Evolutionary conservation across 345 rosid species (phyloP).

Genomic region (Crucihimalaya himalaica): DNA sequence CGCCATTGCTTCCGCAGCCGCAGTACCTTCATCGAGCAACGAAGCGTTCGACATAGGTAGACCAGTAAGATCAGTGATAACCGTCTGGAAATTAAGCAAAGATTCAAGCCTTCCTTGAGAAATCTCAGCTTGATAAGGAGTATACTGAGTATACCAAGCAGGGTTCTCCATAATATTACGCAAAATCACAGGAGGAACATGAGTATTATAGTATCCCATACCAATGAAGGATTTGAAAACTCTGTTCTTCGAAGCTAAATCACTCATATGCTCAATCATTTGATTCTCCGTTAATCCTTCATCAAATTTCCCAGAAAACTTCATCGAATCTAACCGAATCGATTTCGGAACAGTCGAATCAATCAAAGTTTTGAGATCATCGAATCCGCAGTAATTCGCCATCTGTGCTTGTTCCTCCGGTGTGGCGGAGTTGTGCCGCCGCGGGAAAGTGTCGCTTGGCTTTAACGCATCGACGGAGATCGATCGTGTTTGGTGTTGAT

Average conservation of each 20-base stretch:
- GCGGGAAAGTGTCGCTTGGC: slow-evolving; percentile 72
- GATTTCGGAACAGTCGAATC: slow-evolving; percentile 90
- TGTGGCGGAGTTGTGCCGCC: slow-evolving; percentile 85
- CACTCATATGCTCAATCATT: slow-evolving; percentile 77
- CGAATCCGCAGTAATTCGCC: slow-evolving; percentile 71
- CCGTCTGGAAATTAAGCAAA: slow-evolving; percentile 77
- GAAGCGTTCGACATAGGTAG: slow-evolving; percentile 93
- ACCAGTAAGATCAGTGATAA: slow-evolving; percentile 83
- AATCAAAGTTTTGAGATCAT: slow-evolving; percentile 54
- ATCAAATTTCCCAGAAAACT: slow-evolving; percentile 63
- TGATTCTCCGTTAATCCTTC: slow-evolving; percentile 78
- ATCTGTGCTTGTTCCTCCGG: slow-evolving; percentile 74
- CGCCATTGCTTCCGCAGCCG: slow-evolving; percentile 97
- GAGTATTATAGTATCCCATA: slow-evolving; percentile 86
- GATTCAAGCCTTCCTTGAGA: slow-evolving; percentile 87
- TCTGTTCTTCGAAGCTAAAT: slow-evolving; percentile 70
- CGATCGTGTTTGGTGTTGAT: slow-evolving; percentile 14
- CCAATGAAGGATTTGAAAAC: slow-evolving; percentile 78
- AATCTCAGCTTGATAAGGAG: slow-evolving; percentile 96
- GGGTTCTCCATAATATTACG: slow-evolving; percentile 95
- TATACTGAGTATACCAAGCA: slow-evolving; percentile 93
- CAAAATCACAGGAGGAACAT: slow-evolving; percentile 82
- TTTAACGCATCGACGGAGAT: slow-evolving; percentile 73
- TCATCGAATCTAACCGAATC: slow-evolving; percentile 75
- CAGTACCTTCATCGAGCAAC: slow-evolving; percentile 90